A percentile compares a stretch with the other conserved stretches of the same genome.
Conservation (phyloP, 305 asterid genomes). For the Ajuga reptans region DNA sequence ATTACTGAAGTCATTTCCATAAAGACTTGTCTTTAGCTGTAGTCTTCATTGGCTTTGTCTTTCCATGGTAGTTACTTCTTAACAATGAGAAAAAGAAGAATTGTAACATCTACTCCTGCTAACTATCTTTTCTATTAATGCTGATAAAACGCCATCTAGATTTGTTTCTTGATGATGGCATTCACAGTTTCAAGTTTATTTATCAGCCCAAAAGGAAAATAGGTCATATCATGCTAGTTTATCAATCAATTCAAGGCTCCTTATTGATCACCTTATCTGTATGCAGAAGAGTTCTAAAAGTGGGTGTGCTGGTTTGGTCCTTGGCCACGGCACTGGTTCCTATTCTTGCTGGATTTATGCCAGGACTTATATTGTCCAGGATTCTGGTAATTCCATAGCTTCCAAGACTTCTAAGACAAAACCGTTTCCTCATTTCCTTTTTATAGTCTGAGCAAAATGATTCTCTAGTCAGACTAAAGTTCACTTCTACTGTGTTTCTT, state of each 20-base stretch:
- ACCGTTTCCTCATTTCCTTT: background rate
- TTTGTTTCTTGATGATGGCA: conserved; percentile 14
- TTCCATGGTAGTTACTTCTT: background rate
- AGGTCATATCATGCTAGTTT: conserved; percentile 21
- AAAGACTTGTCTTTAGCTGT: background rate
- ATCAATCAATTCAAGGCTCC: conserved; percentile 9
- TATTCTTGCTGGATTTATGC: conserved; percentile 78
- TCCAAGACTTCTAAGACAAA: conserved; percentile 6
- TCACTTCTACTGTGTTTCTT: background rate
- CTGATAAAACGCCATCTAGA: background rate
- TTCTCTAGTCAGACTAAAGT: background rate
- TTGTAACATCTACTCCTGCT: conserved; percentile 11
- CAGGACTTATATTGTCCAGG: conserved; percentile 82
- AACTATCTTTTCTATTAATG: background rate
- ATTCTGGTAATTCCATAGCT: conserved; percentile 57
- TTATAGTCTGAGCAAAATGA: conserved; percentile 2
- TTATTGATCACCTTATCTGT: conserved; percentile 6
- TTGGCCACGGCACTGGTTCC: conserved; percentile 87
- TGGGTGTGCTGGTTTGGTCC: conserved; percentile 89
- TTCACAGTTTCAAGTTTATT: background rate
- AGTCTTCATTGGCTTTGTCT: background rate
- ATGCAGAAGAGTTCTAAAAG: conserved; percentile 78
- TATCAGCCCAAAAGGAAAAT: background rate
- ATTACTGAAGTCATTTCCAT: background rate
- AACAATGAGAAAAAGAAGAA: background rate